phyloP scores from a whole-genome alignment of 805 yeast species.

The Myxozyma vanderwaltii region DNA sequence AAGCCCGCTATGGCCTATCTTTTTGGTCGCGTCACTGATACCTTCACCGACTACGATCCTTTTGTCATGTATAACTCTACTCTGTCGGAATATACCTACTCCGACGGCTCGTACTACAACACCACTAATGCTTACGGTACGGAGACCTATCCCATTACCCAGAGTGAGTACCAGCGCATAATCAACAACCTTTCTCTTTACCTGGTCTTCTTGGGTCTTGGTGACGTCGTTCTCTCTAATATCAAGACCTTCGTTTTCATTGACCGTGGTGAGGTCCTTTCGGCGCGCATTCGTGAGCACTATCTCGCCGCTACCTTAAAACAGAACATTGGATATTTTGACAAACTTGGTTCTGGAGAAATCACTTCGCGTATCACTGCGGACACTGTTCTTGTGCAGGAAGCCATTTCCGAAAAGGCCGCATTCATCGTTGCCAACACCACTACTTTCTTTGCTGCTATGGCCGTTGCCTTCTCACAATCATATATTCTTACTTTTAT shows the following conservation, averaged over 20 bases:
- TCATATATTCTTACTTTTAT: conserved; percentile 46
- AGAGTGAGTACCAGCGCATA: conserved; percentile 22
- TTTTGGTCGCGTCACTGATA: conserved; percentile 46
- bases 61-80: conserved; percentile 14
- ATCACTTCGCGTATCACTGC: conserved; percentile 49
- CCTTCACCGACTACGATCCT: conserved; percentile 39
- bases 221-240: conserved; percentile 35
- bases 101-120: conserved; percentile 20
- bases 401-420: conserved; percentile 48
- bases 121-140: conserved; percentile 15
- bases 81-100: conserved; percentile 34
- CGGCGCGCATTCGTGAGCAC: conserved; percentile 46
- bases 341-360: conserved; percentile 48
- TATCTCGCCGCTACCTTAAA: conserved; percentile 45
- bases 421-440: conserved; percentile 46
- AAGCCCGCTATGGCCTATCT: conserved; percentile 42
- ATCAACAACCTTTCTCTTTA: conserved; percentile 34
- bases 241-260: conserved; percentile 45
- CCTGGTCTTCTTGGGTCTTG: conserved; percentile 48
- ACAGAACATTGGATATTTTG: conserved; percentile 50
- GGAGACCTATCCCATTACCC: conserved; percentile 11
- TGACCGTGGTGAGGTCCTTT: conserved; percentile 47
- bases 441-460: conserved; percentile 46
- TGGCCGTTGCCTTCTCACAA: conserved; percentile 44
- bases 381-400: conserved; percentile 47